A percentile compares a stretch with the other conserved stretches of the same genome.
Evolutionary conservation across 2,329 filamentous ascomycete genomes (phyloP).

Genomic region (Myotisia sp.): DNA sequence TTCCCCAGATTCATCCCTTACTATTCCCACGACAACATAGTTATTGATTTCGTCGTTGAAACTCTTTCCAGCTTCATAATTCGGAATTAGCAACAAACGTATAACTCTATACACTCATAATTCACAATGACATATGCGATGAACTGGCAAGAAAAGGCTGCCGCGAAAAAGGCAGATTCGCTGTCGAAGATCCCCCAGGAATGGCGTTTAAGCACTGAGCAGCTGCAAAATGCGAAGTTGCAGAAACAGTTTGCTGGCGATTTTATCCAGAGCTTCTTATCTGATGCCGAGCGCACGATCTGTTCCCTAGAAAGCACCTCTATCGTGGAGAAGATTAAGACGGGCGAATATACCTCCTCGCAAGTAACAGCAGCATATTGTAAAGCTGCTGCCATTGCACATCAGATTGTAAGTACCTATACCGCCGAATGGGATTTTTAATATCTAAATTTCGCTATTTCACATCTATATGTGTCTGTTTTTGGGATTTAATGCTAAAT

Average conservation of each 20-base stretch:
- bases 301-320: conserved; percentile 4
- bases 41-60: too few relatives aligned
- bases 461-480: not conserved
- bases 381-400: conserved; percentile 9
- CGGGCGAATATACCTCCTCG: conserved; percentile 6
- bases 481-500: not conserved
- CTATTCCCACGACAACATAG: too few relatives aligned
- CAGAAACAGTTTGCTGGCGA: conserved; percentile 7
- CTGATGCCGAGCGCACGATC: conserved; percentile 6
- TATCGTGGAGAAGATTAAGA: conserved; percentile 5
- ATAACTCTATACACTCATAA: too few relatives aligned
- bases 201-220: conserved; percentile 7
- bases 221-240: conserved; percentile 3
- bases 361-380: conserved; percentile 8
- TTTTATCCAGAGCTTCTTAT: conserved; percentile 8
- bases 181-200: conserved; percentile 5
- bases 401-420: conserved; percentile 7
- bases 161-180: conserved; percentile 5
- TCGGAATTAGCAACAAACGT: too few relatives aligned
- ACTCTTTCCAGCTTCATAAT: too few relatives aligned
- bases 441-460: not conserved
- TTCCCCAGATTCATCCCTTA: too few relatives aligned
- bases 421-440: not conserved
- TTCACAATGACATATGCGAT: too few relatives aligned
- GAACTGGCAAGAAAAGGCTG: conserved; percentile 4